Percentiles rank a stretch among this genome's conserved stretches.
These are phyloP conservation scores for Chaetomium globosum DNA, from an alignment of 2,329 filamentous ascomycete genomes.

Conservation along the genomic window DNA sequence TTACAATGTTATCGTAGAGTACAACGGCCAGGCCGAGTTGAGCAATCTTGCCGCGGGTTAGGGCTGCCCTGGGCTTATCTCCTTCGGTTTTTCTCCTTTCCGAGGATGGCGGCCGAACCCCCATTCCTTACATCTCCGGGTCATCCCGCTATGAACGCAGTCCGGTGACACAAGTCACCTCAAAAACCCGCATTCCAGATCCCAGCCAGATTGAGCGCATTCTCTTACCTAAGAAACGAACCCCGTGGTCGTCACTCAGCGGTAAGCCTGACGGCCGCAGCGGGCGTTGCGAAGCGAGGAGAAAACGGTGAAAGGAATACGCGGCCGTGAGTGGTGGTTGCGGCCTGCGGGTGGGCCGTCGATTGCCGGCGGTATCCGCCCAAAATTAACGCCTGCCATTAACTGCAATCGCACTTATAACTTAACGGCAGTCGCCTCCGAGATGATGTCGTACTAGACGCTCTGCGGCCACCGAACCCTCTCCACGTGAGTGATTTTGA, in stretches of 20 bases:
- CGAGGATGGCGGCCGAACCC: background rate
- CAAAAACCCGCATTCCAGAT: background rate
- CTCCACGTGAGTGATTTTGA: slow-evolving; percentile 25
- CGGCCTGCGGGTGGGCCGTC: slow-evolving; percentile 20
- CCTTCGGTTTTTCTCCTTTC: background rate
- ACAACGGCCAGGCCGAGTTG: background rate
- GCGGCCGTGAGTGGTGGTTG: background rate
- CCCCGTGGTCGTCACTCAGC: slow-evolving; percentile 17
- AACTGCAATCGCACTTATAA: slow-evolving; percentile 35
- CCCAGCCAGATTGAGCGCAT: background rate
- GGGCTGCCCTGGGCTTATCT: background rate
- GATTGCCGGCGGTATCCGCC: slow-evolving; percentile 31
- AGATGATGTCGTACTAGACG: slow-evolving; percentile 18
- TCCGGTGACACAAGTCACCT: background rate
- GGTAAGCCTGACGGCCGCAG: background rate
- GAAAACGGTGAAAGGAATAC: background rate
- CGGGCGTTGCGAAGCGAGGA: background rate
- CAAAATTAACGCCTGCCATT: slow-evolving; percentile 28
- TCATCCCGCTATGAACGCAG: background rate
- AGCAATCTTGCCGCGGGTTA: background rate
- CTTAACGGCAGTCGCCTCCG: slow-evolving; percentile 34
- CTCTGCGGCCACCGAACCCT: background rate
- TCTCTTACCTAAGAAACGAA: slow-evolving; percentile 12
- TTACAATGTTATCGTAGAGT: background rate
- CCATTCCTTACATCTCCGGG: background rate